These are phyloP conservation scores for Colletotrichum lupini DNA, from an alignment of 2,329 filamentous ascomycete genomes.

Conservation along the genomic window DNA sequence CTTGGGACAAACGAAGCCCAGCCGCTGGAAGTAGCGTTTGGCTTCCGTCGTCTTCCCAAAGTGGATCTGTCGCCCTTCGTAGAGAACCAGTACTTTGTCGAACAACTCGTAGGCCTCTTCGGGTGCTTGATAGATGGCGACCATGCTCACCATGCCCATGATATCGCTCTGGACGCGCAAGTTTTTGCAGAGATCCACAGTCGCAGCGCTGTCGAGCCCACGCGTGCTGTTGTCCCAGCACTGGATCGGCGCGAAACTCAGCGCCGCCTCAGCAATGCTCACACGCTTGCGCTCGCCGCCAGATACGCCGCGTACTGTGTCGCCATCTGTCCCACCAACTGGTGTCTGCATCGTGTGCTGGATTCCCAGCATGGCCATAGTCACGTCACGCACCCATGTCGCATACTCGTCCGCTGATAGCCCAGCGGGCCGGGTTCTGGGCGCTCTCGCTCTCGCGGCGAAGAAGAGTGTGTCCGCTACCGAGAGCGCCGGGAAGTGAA, in stretches of 20 bases:
- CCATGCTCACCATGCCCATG: slow-evolving; percentile 64
- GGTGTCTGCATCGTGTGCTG: slow-evolving; percentile 76
- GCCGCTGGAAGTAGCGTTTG: slow-evolving; percentile 41
- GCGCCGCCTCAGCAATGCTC: slow-evolving; percentile 75
- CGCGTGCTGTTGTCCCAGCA: slow-evolving; percentile 78
- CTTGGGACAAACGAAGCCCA: slow-evolving; percentile 67
- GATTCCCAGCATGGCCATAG: slow-evolving; percentile 81
- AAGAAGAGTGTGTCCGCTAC: slow-evolving; percentile 73
- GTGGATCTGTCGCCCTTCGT: slow-evolving; percentile 75
- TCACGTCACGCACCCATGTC: slow-evolving; percentile 69
- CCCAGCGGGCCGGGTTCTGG: slow-evolving; percentile 59
- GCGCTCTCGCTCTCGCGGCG: slow-evolving; percentile 65
- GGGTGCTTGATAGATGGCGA: slow-evolving; percentile 74
- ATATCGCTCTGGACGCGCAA: slow-evolving; percentile 70
- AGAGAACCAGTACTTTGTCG: slow-evolving; percentile 75
- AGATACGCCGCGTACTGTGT: slow-evolving; percentile 71
- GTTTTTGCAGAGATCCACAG: slow-evolving; percentile 73
- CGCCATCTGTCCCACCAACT: slow-evolving; percentile 72
- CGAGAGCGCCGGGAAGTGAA: slow-evolving; percentile 68
- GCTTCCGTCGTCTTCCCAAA: slow-evolving; percentile 40
- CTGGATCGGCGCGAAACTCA: slow-evolving; percentile 58
- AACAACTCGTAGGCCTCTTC: slow-evolving; percentile 58
- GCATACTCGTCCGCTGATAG: slow-evolving; percentile 54
- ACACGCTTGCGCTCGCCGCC: slow-evolving; percentile 80
- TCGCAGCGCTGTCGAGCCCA: slow-evolving; percentile 74